Evolutionary conservation across 306 rosid genomes (phyloP).

Genomic region (Citrullus amarus): DNA sequence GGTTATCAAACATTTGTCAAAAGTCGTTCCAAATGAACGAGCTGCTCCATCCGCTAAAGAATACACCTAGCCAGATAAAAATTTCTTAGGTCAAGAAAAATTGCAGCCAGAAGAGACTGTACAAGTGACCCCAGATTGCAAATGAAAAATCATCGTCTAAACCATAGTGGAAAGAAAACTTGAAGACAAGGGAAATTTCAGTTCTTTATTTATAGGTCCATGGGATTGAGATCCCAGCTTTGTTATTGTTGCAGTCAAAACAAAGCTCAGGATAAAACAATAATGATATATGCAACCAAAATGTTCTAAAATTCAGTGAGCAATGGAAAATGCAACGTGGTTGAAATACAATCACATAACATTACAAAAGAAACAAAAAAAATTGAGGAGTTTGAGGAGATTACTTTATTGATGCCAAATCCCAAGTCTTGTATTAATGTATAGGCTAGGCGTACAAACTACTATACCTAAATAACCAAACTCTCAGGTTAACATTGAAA

Average conservation of each 20-base stretch:
- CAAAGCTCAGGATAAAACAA: neutral
- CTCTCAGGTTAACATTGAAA: neutral
- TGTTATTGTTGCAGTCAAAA: neutral
- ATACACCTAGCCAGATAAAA: neutral
- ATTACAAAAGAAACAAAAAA: neutral
- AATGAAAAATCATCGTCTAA: neutral
- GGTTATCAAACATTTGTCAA: no score
- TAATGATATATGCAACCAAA: neutral
- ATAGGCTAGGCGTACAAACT: neutral
- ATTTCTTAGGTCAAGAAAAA: neutral
- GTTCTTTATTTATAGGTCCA: neutral
- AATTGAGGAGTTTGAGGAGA: neutral
- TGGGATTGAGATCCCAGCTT: neutral
- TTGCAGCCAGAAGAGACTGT: neutral
- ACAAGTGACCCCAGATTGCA: neutral
- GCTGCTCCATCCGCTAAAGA: neutral
- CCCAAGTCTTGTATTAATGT: neutral
- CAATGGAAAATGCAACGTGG: neutral
- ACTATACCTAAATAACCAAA: neutral
- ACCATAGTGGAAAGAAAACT: neutral
- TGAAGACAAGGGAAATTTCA: neutral
- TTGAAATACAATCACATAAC: neutral
- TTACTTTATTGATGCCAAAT: constrained; percentile 4
- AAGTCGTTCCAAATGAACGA: neutral
- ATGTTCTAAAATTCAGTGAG: neutral